Percentiles rank a stretch among this genome's conserved stretches.
Conservation (phyloP, 1,139 yeast species). For the Kluyveromyces marxianus region DNA sequence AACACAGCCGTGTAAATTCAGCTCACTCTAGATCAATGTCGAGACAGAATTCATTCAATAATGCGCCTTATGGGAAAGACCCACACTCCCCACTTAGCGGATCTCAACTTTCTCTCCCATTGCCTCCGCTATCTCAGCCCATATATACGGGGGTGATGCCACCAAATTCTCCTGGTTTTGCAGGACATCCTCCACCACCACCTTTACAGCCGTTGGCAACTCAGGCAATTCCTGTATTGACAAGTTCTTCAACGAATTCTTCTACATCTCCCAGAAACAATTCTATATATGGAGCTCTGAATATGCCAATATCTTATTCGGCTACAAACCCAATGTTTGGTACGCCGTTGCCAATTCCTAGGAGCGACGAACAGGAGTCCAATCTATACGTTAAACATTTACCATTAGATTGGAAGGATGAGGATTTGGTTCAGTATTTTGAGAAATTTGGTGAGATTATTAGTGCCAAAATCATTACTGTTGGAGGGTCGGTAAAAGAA, state of each 20-base stretch:
- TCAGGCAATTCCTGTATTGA: neutral
- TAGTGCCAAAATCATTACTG: slow-evolving; percentile 41
- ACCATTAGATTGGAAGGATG: slow-evolving; percentile 29
- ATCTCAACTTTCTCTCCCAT: neutral
- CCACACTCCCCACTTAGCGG: neutral
- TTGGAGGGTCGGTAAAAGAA: slow-evolving; percentile 29
- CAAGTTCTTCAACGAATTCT: neutral
- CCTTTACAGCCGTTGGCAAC: neutral
- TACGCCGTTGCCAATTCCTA: slow-evolving; percentile 24
- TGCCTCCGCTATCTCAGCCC: neutral
- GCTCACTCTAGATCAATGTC: slow-evolving; percentile 1
- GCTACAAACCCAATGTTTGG: slow-evolving; percentile 1
- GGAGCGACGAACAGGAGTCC: slow-evolving; percentile 30
- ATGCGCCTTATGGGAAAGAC: neutral
- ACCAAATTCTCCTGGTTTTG: neutral
- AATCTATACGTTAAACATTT: slow-evolving; percentile 30
- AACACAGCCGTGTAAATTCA: neutral
- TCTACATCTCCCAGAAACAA: slow-evolving; percentile 2
- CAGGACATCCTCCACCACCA: neutral
- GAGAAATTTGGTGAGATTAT: slow-evolving; percentile 38
- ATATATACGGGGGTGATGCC: neutral
- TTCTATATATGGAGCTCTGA: slow-evolving; percentile 2
- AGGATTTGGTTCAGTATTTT: slow-evolving; percentile 24
- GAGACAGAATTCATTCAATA: slow-evolving; percentile 1
- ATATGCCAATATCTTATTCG: neutral